Conservation (phyloP, 805 yeast species). For the Nakazawaea siamensis region DNA sequence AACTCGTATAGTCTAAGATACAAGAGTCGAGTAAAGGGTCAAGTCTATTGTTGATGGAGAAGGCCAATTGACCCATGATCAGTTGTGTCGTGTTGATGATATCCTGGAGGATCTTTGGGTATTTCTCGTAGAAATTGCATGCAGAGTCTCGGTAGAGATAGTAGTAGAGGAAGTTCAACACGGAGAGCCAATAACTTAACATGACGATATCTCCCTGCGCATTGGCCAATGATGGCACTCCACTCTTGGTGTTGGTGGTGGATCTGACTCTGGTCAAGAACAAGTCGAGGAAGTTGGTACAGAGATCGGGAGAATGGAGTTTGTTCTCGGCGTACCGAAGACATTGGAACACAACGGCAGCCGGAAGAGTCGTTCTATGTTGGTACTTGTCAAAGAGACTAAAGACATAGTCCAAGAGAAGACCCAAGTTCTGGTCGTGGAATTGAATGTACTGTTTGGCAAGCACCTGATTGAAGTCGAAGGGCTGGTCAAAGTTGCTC, state of each 20-base stretch:
- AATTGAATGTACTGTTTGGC: constrained; percentile 57
- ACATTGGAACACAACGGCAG: constrained; percentile 62
- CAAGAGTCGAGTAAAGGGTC: constrained; percentile 54
- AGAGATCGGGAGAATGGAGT: constrained; percentile 45
- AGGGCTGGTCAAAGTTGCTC: constrained; percentile 23
- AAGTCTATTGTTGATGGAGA: constrained; percentile 56
- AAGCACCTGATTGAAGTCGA: constrained; percentile 47
- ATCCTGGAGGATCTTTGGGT: constrained; percentile 57
- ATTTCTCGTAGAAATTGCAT: constrained; percentile 36
- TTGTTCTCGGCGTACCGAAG: constrained; percentile 59
- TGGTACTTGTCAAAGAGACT: constrained; percentile 34
- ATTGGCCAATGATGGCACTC: constrained; percentile 37
- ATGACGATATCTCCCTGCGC: constrained; percentile 54
- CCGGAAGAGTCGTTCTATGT: constrained; percentile 50
- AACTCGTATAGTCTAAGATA: constrained; percentile 65
- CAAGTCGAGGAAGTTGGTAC: constrained; percentile 50
- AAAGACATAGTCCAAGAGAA: constrained; percentile 39
- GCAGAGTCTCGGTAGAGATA: constrained; percentile 63
- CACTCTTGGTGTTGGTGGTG: constrained; percentile 51
- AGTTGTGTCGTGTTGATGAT: constrained; percentile 47
- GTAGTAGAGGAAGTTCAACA: constrained; percentile 67
- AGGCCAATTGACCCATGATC: constrained; percentile 54
- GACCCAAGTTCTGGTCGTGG: constrained; percentile 47
- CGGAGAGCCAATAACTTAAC: constrained; percentile 84
- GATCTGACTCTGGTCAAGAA: constrained; percentile 55